phyloP scores from a whole-genome alignment of 345 rosid species.

The Noccaea caerulescens region DNA sequence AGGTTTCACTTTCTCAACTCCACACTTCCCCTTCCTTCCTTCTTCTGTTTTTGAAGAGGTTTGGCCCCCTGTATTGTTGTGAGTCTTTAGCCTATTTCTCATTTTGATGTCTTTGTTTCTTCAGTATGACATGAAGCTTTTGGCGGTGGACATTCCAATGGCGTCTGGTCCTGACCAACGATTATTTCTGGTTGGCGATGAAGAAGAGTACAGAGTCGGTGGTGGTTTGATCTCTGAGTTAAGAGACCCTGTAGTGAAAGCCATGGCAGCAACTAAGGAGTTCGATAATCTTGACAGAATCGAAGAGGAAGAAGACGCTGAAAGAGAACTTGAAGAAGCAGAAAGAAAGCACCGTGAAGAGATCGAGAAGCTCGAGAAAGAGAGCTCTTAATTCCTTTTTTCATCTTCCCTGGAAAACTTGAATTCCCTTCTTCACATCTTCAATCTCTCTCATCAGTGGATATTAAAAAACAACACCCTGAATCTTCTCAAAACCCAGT shows the following conservation, averaged over 20 bases:
- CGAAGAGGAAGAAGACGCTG: constrained; percentile 47
- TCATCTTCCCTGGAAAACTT: constrained; percentile 7
- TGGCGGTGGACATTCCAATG: constrained; percentile 92
- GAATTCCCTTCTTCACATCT: constrained; percentile 18
- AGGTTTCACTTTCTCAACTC: constrained; percentile 56
- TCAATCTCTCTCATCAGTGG: constrained; percentile 19
- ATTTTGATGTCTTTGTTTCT: constrained; percentile 37
- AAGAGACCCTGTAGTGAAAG: constrained; percentile 90
- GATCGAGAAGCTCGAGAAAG: constrained; percentile 34
- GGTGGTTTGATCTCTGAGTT: constrained; percentile 82
- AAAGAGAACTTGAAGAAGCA: constrained; percentile 64
- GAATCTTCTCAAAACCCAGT: constrained; percentile 8
- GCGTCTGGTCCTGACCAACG: constrained; percentile 87
- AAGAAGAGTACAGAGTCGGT: constrained; percentile 84
- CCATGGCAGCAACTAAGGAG: constrained; percentile 90
- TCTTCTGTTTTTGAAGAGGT: constrained; percentile 7
- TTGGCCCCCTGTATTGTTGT: neutral
- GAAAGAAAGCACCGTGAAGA: constrained; percentile 43
- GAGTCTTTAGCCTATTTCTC: neutral
- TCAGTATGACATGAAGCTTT: constrained; percentile 84
- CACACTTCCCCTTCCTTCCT: neutral
- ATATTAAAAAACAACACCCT: constrained; percentile 18
- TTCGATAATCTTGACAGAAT: constrained; percentile 74
- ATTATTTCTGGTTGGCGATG: constrained; percentile 73
- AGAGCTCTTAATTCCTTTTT: constrained; percentile 14